phyloP scores from a whole-genome alignment of 805 yeast genomes.

The Teunomyces atbi region DNA sequence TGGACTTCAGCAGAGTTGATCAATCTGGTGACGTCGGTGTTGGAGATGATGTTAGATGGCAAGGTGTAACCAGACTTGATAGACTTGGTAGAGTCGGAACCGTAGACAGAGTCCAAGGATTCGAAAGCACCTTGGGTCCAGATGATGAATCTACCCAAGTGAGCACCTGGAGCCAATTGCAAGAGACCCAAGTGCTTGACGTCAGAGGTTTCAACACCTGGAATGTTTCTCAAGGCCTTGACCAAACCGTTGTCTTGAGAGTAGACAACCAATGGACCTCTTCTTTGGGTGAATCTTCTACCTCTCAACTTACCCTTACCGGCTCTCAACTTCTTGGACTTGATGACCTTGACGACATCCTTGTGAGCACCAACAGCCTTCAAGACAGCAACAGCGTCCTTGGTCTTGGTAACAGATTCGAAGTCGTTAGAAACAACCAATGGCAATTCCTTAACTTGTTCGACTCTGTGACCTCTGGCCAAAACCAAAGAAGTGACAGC shows the following conservation, averaged over 20 bases:
- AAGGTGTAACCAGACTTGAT: constrained; percentile 86
- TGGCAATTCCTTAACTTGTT: constrained; percentile 97
- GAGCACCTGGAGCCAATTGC: constrained; percentile 99
- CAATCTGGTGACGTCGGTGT: constrained; percentile 94
- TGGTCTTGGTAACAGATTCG: constrained; percentile 93
- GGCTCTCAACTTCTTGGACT: constrained; percentile 98
- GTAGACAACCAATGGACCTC: constrained; percentile 99
- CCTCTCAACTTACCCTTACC: constrained; percentile 99
- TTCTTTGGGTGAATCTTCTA: constrained; percentile 99
- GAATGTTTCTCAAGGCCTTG: constrained; percentile 99
- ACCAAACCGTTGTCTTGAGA: constrained; percentile 95
- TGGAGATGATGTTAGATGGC: constrained; percentile 91
- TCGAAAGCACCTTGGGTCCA: constrained; percentile 99
- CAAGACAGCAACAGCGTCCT: constrained; percentile 97
- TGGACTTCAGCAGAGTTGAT: constrained; percentile 99
- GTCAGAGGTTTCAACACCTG: constrained; percentile 98
- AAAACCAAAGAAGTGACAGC: constrained; percentile 97
- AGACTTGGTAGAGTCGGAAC: constrained; percentile 82
- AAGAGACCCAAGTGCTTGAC: constrained; percentile 91
- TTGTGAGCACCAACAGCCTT: constrained; percentile 99
- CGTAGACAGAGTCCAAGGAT: constrained; percentile 95
- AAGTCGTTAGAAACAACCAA: constrained; percentile 92
- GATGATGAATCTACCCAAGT: constrained; percentile 98
- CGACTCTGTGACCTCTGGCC: constrained; percentile 99
- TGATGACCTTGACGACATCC: constrained; percentile 96